Conservation (phyloP, 2,329 filamentous ascomycete genomes). For the Magnaporthales sp. region DNA sequence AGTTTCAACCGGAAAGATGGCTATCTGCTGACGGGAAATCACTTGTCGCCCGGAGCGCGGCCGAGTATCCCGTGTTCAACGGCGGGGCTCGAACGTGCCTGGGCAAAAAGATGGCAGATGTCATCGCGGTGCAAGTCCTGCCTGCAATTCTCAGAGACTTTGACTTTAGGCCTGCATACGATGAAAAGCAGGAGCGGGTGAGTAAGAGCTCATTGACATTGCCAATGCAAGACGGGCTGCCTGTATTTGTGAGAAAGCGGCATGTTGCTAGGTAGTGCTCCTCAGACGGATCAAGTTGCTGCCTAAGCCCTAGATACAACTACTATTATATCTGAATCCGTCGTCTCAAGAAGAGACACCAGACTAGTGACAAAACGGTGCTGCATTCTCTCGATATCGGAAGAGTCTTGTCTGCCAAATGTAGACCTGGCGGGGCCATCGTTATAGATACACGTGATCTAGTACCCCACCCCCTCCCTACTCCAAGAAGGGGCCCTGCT, state of each 20-base stretch:
- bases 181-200: constrained; percentile 31
- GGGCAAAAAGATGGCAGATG: constrained; percentile 57
- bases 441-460: background rate
- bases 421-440: background rate
- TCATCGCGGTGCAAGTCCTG: constrained; percentile 48
- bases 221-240: constrained; percentile 54
- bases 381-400: background rate
- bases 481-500: background rate
- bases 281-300: background rate
- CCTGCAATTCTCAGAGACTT: constrained; percentile 39
- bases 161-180: constrained; percentile 36
- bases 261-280: background rate
- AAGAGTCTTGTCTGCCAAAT: background rate
- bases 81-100: constrained; percentile 52
- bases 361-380: background rate
- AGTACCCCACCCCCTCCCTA: background rate
- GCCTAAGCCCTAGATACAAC: background rate
- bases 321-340: no score
- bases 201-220: constrained; percentile 55
- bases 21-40: constrained; percentile 18
- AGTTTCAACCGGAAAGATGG: constrained; percentile 50
- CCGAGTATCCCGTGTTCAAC: constrained; percentile 57
- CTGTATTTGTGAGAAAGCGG: constrained; percentile 27
- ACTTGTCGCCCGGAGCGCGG: constrained; percentile 27
- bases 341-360: no score